Conservation (phyloP, 2,329 filamentous ascomycete genomes). For the Phaeosphaeria sp. region DNA sequence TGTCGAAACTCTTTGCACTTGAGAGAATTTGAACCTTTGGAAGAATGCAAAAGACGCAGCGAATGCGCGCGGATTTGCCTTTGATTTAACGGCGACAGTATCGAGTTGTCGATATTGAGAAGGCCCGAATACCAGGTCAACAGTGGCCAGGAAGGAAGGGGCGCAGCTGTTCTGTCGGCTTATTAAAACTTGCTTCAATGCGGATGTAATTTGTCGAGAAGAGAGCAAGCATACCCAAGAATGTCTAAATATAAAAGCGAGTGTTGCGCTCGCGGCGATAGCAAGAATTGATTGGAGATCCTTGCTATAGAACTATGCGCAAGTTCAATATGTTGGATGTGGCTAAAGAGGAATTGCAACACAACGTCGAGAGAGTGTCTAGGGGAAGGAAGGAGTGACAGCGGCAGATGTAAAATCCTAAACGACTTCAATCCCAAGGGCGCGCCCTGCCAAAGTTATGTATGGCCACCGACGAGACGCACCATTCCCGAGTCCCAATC, state of each 20-base stretch:
- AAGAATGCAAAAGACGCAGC: not conserved
- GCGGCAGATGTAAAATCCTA: not conserved
- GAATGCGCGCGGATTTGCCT: not conserved
- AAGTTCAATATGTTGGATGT: not conserved
- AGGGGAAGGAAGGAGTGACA: not conserved
- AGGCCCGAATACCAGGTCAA: slow-evolving; percentile 3
- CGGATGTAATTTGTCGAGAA: not conserved
- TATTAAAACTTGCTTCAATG: slow-evolving; percentile 1
- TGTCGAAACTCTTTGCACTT: not conserved
- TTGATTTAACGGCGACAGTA: not conserved
- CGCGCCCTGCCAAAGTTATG: not conserved
- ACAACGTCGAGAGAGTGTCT: not conserved
- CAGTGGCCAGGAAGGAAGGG: slow-evolving; percentile 4
- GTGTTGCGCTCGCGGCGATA: not conserved
- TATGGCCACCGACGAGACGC: not conserved
- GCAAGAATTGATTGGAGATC: not conserved
- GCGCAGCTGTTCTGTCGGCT: slow-evolving; percentile 1
- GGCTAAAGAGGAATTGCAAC: not conserved
- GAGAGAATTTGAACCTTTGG: not conserved
- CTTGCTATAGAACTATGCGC: not conserved
- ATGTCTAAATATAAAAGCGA: not conserved
- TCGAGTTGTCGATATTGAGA: not conserved
- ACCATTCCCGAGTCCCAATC: slow-evolving; percentile 2
- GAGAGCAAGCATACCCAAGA: not conserved
- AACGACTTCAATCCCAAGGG: not conserved